Base-by-base conservation (phyloP, 2,329 filamentous ascomycete species). In the Hirsutella minnesotensis region DNA sequence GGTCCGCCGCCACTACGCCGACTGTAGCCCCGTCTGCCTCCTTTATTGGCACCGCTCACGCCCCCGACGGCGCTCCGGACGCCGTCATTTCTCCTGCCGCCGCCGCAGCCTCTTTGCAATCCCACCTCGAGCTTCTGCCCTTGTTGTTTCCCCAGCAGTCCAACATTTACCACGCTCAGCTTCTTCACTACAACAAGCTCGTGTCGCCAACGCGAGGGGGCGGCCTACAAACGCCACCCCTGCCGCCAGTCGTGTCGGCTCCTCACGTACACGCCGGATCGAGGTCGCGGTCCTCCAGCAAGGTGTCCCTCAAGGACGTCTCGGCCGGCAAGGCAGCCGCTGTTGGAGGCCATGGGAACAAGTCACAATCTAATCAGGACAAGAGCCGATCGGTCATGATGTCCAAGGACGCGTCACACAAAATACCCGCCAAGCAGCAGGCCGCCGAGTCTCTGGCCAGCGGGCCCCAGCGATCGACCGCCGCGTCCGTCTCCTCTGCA, bases 171-270 rank as follows among this genome's bases (percentile, higher is more conserved):
- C 73, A 80, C 54, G 74, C 73, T 42, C 75, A 79, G 60, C 70
- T 82, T 44, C 68, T 76, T 41, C 71, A 79, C 51, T 81, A 81
- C 67, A 81, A 81, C 60, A 75, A 73, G 55, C 74, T 81, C 56
- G 70, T 81, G 51, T 74, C 76, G 42, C 70, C 75, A 39, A 65
- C 72, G 44, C 65, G 75, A 55, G 69, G 62, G 59, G 72, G 72
- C 51, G 72, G 74, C 53, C 61, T 79, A 46, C 75, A 77, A 54
- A 67, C 72, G 46, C 63, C 70, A 46, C 72, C 75, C 45, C 68
- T 77, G 47, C 68, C 73, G 47, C 69, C 75, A 40, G 62, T 74
- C 46, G 60, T 78, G 48, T 75, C 75, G 42, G 64, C 73, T 44
- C 70, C 75, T 47, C 67, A 72, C 56, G 68, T 73, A 51, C 73